Percentiles rank a stretch among this genome's conserved stretches.
These are phyloP conservation scores for Neurospora sp. DNA, from an alignment of 495 filamentous ascomycete species.

Conservation along the genomic window DNA sequence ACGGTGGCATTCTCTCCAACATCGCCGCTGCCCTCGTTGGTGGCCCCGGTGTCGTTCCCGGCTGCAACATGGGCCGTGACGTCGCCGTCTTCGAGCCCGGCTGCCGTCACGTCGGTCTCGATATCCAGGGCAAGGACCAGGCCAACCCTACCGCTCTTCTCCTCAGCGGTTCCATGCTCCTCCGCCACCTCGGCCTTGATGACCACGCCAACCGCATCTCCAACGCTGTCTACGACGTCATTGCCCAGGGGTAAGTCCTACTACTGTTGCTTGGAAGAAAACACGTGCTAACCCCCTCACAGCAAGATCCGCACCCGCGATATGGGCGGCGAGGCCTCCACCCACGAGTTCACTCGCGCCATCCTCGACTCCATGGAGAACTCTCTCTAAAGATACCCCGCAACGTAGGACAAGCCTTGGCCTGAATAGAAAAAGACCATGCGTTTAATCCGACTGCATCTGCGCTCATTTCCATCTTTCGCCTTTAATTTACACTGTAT, in stretches of 20 bases:
- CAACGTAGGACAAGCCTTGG: background rate
- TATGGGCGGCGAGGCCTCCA: conserved; percentile 85
- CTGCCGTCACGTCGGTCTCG: conserved; percentile 95
- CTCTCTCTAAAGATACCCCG: conserved; percentile 17
- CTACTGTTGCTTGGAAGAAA: background rate
- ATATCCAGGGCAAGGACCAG: conserved; percentile 98
- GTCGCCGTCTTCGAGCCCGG: conserved; percentile 98
- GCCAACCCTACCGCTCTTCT: conserved; percentile 95
- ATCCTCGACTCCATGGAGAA: conserved; percentile 88
- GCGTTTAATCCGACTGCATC: background rate
- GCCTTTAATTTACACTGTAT: background rate
- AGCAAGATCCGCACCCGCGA: conserved; percentile 81
- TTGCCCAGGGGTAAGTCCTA: conserved; percentile 73
- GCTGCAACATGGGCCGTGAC: conserved; percentile 98
- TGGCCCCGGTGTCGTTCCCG: conserved; percentile 92
- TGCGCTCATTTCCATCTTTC: background rate
- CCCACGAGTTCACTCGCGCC: conserved; percentile 89
- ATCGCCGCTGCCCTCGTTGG: conserved; percentile 97
- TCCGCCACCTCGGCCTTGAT: conserved; percentile 91
- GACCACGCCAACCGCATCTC: conserved; percentile 97
- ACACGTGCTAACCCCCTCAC: conserved; percentile 21
- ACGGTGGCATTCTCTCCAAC: conserved; percentile 98
- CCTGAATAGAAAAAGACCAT: background rate
- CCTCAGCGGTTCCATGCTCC: conserved; percentile 88
- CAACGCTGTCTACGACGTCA: conserved; percentile 93